Conservation (phyloP, 2,329 filamentous ascomycete species). For the Diaporthe ilicicola region DNA sequence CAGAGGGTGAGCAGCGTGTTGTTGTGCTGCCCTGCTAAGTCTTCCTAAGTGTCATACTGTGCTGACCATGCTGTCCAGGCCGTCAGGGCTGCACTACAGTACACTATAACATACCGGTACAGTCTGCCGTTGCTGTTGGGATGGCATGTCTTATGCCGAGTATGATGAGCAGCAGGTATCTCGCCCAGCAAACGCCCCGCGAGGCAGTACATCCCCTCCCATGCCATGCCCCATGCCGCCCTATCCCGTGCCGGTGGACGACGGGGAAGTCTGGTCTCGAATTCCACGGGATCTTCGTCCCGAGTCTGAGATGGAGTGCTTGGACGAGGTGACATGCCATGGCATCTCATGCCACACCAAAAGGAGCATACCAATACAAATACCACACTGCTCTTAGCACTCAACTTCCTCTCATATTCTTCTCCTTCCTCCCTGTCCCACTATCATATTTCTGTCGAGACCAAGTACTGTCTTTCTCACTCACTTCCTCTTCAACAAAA, state of each 20-base stretch:
- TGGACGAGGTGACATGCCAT: conserved; percentile 26
- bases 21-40: background rate
- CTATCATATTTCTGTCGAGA: conserved; percentile 27
- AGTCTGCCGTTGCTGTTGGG: conserved; percentile 4
- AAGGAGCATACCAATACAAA: conserved; percentile 38
- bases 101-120: background rate
- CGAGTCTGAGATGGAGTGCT: conserved; percentile 28
- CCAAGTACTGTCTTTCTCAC: conserved; percentile 35
- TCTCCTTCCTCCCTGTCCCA: conserved; percentile 23
- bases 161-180: conserved; percentile 15
- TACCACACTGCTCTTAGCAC: conserved; percentile 32
- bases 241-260: background rate
- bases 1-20: background rate
- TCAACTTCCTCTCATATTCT: background rate
- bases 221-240: conserved; percentile 14
- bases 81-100: no score
- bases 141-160: conserved; percentile 7
- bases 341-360: conserved; percentile 12
- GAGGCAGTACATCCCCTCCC: background rate
- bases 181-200: background rate
- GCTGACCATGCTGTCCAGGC: no score
- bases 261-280: conserved; percentile 29
- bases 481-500: conserved; percentile 36
- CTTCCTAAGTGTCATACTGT: background rate
- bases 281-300: conserved; percentile 30